phyloP scores from a whole-genome alignment of 768 basidiomycete genomes.

The Tylopilus vinaceipallidus region DNA sequence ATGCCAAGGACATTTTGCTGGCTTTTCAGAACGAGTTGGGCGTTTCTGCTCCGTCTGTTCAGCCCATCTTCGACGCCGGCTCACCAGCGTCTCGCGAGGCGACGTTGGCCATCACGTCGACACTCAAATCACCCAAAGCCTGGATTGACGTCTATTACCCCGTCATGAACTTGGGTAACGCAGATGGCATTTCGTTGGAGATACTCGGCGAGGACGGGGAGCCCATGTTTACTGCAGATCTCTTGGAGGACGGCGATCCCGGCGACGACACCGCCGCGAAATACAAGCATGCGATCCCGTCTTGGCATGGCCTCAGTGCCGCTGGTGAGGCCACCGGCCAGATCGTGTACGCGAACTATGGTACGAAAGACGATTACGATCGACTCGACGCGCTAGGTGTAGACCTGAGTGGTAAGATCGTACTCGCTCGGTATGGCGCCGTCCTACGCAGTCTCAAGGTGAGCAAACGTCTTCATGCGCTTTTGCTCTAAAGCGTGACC shows the following conservation, averaged over 20 bases:
- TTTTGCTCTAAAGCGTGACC: constrained; percentile 5
- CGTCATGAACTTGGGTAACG: constrained; percentile 64
- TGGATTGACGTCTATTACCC: constrained; percentile 93
- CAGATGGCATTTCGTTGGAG: constrained; percentile 64
- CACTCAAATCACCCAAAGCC: constrained; percentile 51
- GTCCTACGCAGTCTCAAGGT: constrained; percentile 88
- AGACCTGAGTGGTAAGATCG: constrained; percentile 74
- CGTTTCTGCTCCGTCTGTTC: constrained; percentile 35
- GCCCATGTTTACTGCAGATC: constrained; percentile 64
- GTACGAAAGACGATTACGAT: constrained; percentile 67
- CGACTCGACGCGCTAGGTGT: constrained; percentile 62
- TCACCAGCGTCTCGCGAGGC: constrained; percentile 62
- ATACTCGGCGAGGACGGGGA: constrained; percentile 58
- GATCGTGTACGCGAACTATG: constrained; percentile 79
- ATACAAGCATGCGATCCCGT: constrained; percentile 63
- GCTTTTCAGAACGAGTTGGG: constrained; percentile 67
- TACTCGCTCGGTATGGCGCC: constrained; percentile 72
- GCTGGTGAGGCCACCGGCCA: constrained; percentile 73
- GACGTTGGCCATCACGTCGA: constrained; percentile 53
- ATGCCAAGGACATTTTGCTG: constrained; percentile 65
- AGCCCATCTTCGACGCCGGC: constrained; percentile 71
- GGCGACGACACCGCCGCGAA: constrained; percentile 70
- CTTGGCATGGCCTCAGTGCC: constrained; percentile 86
- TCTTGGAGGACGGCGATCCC: constrained; percentile 68
- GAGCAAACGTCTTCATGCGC: constrained; percentile 5